These are phyloP conservation scores for Fimicolochytrium jonesii DNA, from an alignment of 192 early-diverging fungal species.

Conservation along the genomic window DNA sequence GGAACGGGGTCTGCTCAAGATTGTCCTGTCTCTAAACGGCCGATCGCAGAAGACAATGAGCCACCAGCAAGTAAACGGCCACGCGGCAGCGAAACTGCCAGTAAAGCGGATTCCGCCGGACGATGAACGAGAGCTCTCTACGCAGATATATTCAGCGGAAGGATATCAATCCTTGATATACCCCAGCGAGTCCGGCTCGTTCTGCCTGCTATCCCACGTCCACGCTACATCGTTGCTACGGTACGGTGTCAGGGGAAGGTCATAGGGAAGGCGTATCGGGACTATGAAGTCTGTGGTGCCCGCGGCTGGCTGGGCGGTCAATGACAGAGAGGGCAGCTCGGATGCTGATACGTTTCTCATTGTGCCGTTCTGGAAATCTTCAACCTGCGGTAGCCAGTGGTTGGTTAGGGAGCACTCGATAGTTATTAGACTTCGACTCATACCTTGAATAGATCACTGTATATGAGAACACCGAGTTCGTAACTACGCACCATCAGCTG, in stretches of 20 bases:
- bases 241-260: constrained; percentile 53
- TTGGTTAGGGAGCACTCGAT: not conserved
- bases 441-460: constrained; percentile 57
- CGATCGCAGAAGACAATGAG: too few relatives aligned
- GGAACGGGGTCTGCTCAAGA: too few relatives aligned
- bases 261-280: constrained; percentile 58
- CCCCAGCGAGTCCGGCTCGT: too few relatives aligned
- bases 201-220: too few relatives aligned
- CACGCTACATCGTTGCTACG: constrained; percentile 36
- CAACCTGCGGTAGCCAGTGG: not conserved
- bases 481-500: constrained; percentile 60
- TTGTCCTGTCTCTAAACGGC: too few relatives aligned
- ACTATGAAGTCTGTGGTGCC: constrained; percentile 25
- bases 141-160: too few relatives aligned
- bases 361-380: not conserved
- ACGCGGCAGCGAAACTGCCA: too few relatives aligned
- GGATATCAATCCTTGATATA: too few relatives aligned
- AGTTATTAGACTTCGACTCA: not conserved
- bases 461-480: constrained; percentile 61
- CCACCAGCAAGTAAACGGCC: too few relatives aligned
- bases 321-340: not conserved
- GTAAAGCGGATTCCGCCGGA: too few relatives aligned
- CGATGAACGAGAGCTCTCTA: too few relatives aligned
- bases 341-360: constrained; percentile 11
- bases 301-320: too few relatives aligned